Evolutionary conservation across 2,329 filamentous ascomycete species (phyloP).

Genomic region (Fusarium setosum): DNA sequence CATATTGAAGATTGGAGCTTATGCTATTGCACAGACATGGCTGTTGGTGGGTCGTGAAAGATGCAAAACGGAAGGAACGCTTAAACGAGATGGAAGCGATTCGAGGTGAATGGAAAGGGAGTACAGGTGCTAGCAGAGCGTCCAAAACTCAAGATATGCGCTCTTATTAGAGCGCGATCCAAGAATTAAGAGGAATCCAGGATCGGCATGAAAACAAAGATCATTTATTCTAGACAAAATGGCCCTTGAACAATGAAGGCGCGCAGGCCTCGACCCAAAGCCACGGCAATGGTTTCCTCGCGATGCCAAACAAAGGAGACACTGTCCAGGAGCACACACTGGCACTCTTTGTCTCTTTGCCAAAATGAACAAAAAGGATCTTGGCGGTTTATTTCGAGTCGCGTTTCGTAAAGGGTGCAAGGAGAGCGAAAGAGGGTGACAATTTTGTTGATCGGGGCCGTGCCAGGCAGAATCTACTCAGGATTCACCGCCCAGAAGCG

Average conservation of each 20-base stretch:
- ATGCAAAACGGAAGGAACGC: not conserved
- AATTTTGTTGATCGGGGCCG: not conserved
- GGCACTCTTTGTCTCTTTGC: not conserved
- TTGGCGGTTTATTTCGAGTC: not conserved
- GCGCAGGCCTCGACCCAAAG: not conserved
- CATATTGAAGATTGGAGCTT: constrained; percentile 10
- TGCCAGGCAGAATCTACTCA: not conserved
- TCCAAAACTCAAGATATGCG: too few relatives aligned
- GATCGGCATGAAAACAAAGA: not conserved
- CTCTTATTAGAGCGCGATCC: too few relatives aligned
- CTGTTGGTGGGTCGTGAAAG: not conserved
- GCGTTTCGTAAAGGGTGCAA: not conserved
- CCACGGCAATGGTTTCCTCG: constrained; percentile 1
- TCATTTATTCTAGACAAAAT: not conserved
- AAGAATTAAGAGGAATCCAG: not conserved
- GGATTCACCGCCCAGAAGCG: not conserved
- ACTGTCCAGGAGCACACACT: not conserved
- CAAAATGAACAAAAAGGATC: not conserved
- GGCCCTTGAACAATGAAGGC: not conserved
- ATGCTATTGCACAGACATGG: constrained; percentile 11
- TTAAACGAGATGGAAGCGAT: not conserved
- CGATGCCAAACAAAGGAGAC: not conserved
- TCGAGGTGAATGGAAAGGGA: not conserved
- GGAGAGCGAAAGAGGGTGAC: not conserved
- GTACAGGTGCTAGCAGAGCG: too few relatives aligned